Base-by-base conservation (phyloP, 2,329 filamentous ascomycete species). In the Aspergillus chevalieri region DNA sequence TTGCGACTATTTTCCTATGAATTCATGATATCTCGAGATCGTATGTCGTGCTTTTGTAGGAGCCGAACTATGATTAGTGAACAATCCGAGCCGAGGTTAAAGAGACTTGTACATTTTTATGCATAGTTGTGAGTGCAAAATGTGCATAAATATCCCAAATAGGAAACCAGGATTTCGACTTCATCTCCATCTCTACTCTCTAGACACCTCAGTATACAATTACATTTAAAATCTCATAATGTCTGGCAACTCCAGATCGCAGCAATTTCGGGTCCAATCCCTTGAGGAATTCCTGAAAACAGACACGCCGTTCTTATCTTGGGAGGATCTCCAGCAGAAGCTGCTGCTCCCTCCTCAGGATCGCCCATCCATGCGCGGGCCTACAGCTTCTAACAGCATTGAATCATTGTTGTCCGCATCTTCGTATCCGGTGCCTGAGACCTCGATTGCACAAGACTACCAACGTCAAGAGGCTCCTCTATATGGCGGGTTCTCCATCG, bases 81-180 rank as follows among this genome's bases (percentile, higher is more conserved):
- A 49, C 50, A 49, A 4, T 30, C 47, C 47, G 50, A 48, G 47
- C 50, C 50, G 50, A 52, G 42, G 19, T 39, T 28, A 28, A 28
- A 28, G 14, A 15, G 33, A 15, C 10, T n/a, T n/a, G 15, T 36
- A 14, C 33, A 36, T 12, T 4, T 6, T 8, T 36, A 14, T n/a
- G 19, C 12, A 19, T 44, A n/a, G 9, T 9, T 28, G 9, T 28
- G 26, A 28, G 4, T 10, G 26, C 26, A 26, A 28, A 3, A 28
- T 28, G 26, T 10, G 26, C 26, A 10, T 28, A 10, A 10, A 28
- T 14, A 3, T 9, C 19, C 12, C 26, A 38, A 36, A 15, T 6
- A 15, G 33, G 33, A 36, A n/a, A 36, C 7, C 33, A 5, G 33
- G 33, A 36, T 14, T 28, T 9, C 26, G 9, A 28, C 26, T 28